These are phyloP conservation scores for Quercus engelmannii DNA, from an alignment of 306 rosid genomes.

Conservation along the genomic window DNA sequence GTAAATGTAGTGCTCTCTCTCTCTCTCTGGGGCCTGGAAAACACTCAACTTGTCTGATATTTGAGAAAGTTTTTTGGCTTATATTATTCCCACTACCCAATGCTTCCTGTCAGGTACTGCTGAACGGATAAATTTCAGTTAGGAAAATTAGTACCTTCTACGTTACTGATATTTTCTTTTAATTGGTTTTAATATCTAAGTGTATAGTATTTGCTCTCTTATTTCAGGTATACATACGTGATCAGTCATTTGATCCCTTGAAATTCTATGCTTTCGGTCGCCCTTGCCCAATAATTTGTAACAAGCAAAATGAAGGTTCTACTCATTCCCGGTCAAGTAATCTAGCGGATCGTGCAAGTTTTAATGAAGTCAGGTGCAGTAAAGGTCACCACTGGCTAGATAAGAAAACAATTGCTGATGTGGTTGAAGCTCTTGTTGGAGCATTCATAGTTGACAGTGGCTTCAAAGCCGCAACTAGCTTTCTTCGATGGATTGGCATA, in stretches of 20 bases:
- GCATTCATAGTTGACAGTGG: constrained; percentile 95
- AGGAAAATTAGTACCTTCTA: not conserved
- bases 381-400: constrained; percentile 89
- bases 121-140: not conserved
- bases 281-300: constrained; percentile 62
- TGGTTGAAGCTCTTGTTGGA: constrained; percentile 91
- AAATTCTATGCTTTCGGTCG: constrained; percentile 82
- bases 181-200: not conserved
- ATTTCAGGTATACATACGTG: constrained; percentile 78
- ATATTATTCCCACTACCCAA: not conserved
- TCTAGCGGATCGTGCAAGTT: constrained; percentile 21
- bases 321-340: constrained; percentile 44
- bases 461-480: constrained; percentile 78
- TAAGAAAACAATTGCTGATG: constrained; percentile 78
- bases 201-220: not conserved
- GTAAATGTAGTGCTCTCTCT: not conserved
- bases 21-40: not conserved
- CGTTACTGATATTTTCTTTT: not conserved
- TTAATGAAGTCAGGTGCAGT: constrained; percentile 50
- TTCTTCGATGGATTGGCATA: constrained; percentile 90
- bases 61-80: not conserved
- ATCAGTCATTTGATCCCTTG: constrained; percentile 66
- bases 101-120: not conserved
- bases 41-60: not conserved
- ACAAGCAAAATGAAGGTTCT: constrained; percentile 43